Percentiles rank a stretch among this genome's conserved stretches.
Evolutionary conservation across 768 basidiomycete species (phyloP).

Genomic region (Crucibulum laeve): DNA sequence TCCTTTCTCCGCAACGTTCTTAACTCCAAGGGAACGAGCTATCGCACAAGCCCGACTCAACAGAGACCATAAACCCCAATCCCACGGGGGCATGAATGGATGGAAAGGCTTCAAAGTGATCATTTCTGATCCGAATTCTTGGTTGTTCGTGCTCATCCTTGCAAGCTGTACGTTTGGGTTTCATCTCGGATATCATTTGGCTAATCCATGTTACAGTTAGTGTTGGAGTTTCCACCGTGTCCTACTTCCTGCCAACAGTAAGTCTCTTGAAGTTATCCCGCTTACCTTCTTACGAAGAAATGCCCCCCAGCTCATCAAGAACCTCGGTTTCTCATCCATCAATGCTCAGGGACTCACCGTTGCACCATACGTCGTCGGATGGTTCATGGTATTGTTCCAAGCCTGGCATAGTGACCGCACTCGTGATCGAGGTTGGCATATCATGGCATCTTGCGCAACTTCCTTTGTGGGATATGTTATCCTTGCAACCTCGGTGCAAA

Average conservation of each 20-base stretch:
- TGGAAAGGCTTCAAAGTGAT: slow-evolving; percentile 54
- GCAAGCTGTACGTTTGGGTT: slow-evolving; percentile 38
- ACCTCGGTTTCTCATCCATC: slow-evolving; percentile 51
- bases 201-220: slow-evolving; percentile 32
- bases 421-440: slow-evolving; percentile 49
- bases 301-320: slow-evolving; percentile 40
- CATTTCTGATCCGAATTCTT: slow-evolving; percentile 43
- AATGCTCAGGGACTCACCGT: slow-evolving; percentile 56
- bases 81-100: slow-evolving; percentile 54
- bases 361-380: slow-evolving; percentile 52
- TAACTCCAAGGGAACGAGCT: slow-evolving; percentile 46
- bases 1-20: slow-evolving; percentile 49
- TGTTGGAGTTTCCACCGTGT: slow-evolving; percentile 50
- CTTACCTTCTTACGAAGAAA: neutral
- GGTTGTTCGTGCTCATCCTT: slow-evolving; percentile 48
- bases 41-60: slow-evolving; percentile 57
- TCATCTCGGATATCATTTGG: neutral
- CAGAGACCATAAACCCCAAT: slow-evolving; percentile 50
- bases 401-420: slow-evolving; percentile 53
- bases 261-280: slow-evolving; percentile 7
- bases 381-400: slow-evolving; percentile 51
- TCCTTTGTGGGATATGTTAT: slow-evolving; percentile 53
- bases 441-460: slow-evolving; percentile 42
- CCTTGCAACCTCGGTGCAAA: slow-evolving; percentile 45
- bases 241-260: slow-evolving; percentile 54